Evolutionary conservation across 805 yeast genomes (phyloP).

Genomic region (Tetrapisispora namnaoensis): DNA sequence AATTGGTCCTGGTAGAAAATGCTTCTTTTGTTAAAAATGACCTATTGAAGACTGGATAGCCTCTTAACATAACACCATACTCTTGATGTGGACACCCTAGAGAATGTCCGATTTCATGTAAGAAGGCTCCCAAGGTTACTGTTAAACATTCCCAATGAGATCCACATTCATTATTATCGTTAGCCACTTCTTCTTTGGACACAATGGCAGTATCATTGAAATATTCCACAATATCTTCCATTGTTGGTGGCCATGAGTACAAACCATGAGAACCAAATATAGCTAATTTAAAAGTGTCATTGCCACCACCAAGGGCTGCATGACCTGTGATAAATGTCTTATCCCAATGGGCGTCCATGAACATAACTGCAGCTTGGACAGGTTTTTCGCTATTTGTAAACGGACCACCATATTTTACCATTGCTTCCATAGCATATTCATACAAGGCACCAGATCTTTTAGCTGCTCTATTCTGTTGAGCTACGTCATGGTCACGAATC

Average conservation of each 20-base stretch:
- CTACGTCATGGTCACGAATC: constrained; percentile 65
- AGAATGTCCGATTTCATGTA: constrained; percentile 91
- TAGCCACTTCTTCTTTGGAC: constrained; percentile 67
- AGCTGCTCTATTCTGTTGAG: constrained; percentile 79
- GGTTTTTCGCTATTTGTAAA: constrained; percentile 39
- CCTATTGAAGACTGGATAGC: constrained; percentile 70
- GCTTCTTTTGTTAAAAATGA: constrained; percentile 69
- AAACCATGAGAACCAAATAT: constrained; percentile 91
- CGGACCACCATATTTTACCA: constrained; percentile 46
- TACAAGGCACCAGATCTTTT: constrained; percentile 66
- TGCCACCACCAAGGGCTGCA: constrained; percentile 92
- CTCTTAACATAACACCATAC: constrained; percentile 83
- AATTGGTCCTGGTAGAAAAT: constrained; percentile 42
- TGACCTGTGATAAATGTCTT: constrained; percentile 55
- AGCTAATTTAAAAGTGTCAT: constrained; percentile 59
- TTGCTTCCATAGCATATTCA: constrained; percentile 68
- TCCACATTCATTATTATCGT: constrained; percentile 77
- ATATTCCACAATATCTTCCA: constrained; percentile 58
- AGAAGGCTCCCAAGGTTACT: constrained; percentile 82
- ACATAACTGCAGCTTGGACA: constrained; percentile 75
- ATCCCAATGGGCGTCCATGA: constrained; percentile 82
- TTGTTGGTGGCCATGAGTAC: constrained; percentile 83
- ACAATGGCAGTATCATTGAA: constrained; percentile 66
- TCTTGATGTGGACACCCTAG: constrained; percentile 91
- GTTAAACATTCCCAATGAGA: constrained; percentile 85